Evolutionary conservation across 179 eudicot species (phyloP), one percentile per base, ranked within the genome.

Genomic region (Vitellaria paradoxa): DNA sequence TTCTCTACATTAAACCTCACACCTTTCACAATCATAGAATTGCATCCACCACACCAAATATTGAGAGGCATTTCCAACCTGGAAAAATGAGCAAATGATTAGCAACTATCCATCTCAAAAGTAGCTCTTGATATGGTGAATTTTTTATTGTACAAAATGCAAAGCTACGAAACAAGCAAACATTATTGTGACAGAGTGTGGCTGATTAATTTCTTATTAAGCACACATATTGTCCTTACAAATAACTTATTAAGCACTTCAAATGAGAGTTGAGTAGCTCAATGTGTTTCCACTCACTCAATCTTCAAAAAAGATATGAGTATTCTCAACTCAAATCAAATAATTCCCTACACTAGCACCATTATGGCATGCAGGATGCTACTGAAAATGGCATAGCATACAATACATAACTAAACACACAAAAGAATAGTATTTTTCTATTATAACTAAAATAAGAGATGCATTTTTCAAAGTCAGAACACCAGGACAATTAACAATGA

Each of bases 1-100:
- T 94, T 94, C 89, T 94, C 98, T 67, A 97, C 98, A 86, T 94
- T 94, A n/a, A 94, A 94, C 88, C 98, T 94, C n/a, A n/a, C n/a
- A n/a, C n/a, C n/a, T n/a, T n/a, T n/a, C n/a, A n/a, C n/a, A n/a
- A n/a, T n/a, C n/a, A n/a, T n/a, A n/a, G n/a, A n/a, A n/a, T n/a
- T n/a, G n/a, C n/a, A n/a, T n/a, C n/a, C n/a, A n/a, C n/a, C n/a
- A n/a, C n/a, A n/a, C n/a, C n/a, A n/a, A n/a, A n/a, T n/a, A n/a
- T n/a, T n/a, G n/a, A n/a, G n/a, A n/a, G n/a, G n/a, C n/a, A n/a
- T n/a, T n/a, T n/a, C n/a, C n/a, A n/a, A n/a, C n/a, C n/a, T n/a
- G n/a, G 83, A 67, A 80, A 65, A 80, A 77, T n/a, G 20, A 57
- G 23, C 47, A 81, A 76, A 70, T 45, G 64, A 72, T 61, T 79